Base-by-base conservation (phyloP, 2,329 filamentous ascomycete species). In the Tolypocladium tropicale region DNA sequence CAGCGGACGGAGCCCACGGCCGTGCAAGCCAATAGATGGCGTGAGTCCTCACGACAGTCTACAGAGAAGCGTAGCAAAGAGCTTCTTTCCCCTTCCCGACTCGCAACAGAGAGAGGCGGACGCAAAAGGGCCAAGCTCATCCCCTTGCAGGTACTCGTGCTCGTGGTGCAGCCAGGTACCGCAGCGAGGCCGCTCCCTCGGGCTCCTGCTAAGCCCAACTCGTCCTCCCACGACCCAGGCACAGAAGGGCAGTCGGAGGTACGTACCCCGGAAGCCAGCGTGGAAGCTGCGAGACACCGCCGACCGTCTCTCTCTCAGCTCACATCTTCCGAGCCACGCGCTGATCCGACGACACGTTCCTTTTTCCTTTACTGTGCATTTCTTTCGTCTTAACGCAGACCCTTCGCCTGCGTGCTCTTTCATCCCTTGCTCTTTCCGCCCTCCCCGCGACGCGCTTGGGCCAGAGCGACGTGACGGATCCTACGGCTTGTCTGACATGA, bases 401-500 rank as follows among this genome's bases (percentile, higher is more conserved):
- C 25, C 25, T n/a, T n/a, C 25, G 46, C 43, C 23, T 18, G 25
- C 21, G 21, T 18, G 5, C 4, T n/a, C 25, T 9, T 16, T 25
- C 14, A 25, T 33, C 2, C 18, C 46, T 32, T 2, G 6, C 23
- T 28, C 16, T 4, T 21, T 28, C 1, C 28, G 9, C 18, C 21
- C 18, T 7, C 9, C 18, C 18, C 21, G 28, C 18, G 21, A 18
- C 46, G n/a, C 28, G 46, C 28, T n/a, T 9, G 10, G 18, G n/a
- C 46, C 10, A 49, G 46, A 30, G 46, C 55, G 50, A 46, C 52
- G 51, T 53, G 57, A 51, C 52, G 33, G 51, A 46, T 52, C 51
- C 14, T 39, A 41, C 43, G 12, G 39, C 30, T 48, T 53, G 50
- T 61, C 55, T 58, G 58, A 58, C 57, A 61, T 60, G 55, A 60